Conservation (phyloP, 257 asterid genomes). For the Fraxinus cuspidata region DNA sequence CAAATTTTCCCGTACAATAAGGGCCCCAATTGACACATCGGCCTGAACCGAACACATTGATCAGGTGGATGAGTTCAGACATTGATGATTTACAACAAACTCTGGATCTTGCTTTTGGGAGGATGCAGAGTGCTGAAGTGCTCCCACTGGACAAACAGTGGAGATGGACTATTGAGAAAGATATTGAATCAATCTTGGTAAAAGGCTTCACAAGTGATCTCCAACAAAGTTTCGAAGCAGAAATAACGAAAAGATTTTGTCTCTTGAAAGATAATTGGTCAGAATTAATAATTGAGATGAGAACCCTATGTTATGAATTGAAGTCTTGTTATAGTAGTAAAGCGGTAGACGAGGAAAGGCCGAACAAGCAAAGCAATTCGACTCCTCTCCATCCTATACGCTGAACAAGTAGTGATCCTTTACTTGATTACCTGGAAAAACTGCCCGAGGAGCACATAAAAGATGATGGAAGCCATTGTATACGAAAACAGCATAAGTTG, state of each 20-base stretch:
- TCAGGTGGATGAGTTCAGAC: conserved; percentile 63
- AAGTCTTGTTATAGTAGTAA: conserved; percentile 29
- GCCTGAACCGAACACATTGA: conserved; percentile 43
- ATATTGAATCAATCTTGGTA: conserved; percentile 37
- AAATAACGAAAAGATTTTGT: conserved; percentile 35
- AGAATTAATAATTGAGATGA: conserved; percentile 38
- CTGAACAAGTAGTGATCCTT: conserved; percentile 48
- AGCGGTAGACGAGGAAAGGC: conserved; percentile 15
- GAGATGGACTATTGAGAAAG: conserved; percentile 61
- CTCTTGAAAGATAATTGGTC: conserved; percentile 36
- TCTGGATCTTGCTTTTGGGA: conserved; percentile 63
- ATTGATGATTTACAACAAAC: conserved; percentile 62
- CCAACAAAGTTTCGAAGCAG: conserved; percentile 28
- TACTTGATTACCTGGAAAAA: conserved; percentile 19
- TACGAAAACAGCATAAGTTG: conserved; percentile 16
- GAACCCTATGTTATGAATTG: conserved; percentile 35
- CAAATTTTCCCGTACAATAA: conserved; percentile 19
- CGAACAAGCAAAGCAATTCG: background rate
- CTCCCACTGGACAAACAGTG: conserved; percentile 69
- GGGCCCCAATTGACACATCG: conserved; percentile 19
- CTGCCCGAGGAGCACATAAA: conserved; percentile 25
- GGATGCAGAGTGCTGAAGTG: conserved; percentile 50
- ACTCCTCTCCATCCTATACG: background rate
- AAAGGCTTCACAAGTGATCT: conserved; percentile 52
- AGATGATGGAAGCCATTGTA: conserved; percentile 29